Conservation (phyloP, 768 basidiomycete genomes). For the Pulveroboletus ravenelii region DNA sequence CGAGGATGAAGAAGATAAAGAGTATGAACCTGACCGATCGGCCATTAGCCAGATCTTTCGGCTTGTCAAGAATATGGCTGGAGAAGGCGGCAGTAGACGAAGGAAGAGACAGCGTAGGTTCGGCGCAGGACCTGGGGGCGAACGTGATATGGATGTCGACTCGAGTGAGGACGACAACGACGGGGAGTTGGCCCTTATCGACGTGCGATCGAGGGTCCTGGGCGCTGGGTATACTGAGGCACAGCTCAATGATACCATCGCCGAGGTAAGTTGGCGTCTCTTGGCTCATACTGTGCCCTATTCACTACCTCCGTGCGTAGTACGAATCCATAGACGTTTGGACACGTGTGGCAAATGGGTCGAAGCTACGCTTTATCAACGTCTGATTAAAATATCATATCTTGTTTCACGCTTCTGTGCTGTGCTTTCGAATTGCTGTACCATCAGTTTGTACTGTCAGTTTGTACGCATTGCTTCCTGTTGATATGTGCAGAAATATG, state of each 20-base stretch:
- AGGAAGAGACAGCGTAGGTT: conserved; percentile 48
- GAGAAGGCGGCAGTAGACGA: conserved; percentile 35
- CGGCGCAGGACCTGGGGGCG: conserved; percentile 65
- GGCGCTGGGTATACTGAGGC: conserved; percentile 88
- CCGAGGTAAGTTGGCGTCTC: conserved; percentile 49
- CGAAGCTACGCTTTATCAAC: conserved; percentile 68
- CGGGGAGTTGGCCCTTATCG: conserved; percentile 75
- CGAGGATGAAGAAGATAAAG: conserved; percentile 71
- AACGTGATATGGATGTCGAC: conserved; percentile 67
- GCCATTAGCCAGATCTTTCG: conserved; percentile 81
- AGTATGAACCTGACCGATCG: conserved; percentile 70
- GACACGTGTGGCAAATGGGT: conserved; percentile 77
- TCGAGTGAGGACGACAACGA: conserved; percentile 66
- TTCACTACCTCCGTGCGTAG: conserved; percentile 38
- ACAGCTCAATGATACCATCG: conserved; percentile 82
- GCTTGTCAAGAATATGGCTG: conserved; percentile 84
- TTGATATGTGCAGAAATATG: conserved; percentile 20
- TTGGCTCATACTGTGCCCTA: background rate
- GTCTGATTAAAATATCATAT: conserved; percentile 15
- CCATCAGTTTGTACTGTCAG: conserved; percentile 6
- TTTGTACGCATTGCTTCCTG: conserved; percentile 4
- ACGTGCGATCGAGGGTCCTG: conserved; percentile 81
- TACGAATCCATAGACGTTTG: conserved; percentile 84
- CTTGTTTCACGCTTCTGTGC: too few species aligned
- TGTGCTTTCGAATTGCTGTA: too few species aligned